Percentiles rank a stretch among this genome's conserved stretches.
Evolutionary conservation across 148 eudicot species (phyloP).

Genomic region (Salicornia ramosissima): DNA sequence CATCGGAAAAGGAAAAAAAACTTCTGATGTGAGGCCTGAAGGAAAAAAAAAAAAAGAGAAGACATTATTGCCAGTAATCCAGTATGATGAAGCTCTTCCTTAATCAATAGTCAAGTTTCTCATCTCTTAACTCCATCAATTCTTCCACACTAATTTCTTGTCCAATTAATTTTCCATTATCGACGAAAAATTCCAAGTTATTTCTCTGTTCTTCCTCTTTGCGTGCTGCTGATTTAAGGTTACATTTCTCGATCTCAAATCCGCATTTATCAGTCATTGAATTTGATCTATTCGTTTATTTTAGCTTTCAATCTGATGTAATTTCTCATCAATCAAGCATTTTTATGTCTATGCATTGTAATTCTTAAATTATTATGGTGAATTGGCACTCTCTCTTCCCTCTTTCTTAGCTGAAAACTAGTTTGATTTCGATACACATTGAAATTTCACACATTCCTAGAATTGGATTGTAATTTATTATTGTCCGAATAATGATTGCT

Average conservation of each 20-base stretch:
- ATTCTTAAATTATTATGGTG: neutral
- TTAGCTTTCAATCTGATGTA: neutral
- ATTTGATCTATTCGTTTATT: slow-evolving; percentile 10
- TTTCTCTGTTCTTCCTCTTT: slow-evolving; percentile 10
- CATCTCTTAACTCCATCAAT: slow-evolving; percentile 1
- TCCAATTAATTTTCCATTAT: neutral
- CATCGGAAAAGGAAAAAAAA: too few species aligned
- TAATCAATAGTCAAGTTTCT: slow-evolving; percentile 9
- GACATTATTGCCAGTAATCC: slow-evolving; percentile 4
- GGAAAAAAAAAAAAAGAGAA: neutral
- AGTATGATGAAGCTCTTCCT: slow-evolving; percentile 5
- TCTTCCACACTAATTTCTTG: neutral
- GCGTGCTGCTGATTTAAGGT: slow-evolving; percentile 12
- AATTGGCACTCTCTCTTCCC: neutral
- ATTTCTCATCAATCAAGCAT: neutral
- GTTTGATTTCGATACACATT: neutral
- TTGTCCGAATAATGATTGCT: too few species aligned
- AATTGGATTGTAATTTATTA: too few species aligned
- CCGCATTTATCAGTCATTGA: slow-evolving; percentile 1
- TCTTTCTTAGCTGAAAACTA: too few species aligned
- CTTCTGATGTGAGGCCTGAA: too few species aligned
- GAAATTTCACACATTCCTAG: neutral
- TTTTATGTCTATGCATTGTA: neutral
- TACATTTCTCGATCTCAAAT: slow-evolving; percentile 26
- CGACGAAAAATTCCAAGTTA: neutral